These are phyloP conservation scores for Syzygium grande DNA, from an alignment of 345 rosid genomes.

Conservation along the genomic window DNA sequence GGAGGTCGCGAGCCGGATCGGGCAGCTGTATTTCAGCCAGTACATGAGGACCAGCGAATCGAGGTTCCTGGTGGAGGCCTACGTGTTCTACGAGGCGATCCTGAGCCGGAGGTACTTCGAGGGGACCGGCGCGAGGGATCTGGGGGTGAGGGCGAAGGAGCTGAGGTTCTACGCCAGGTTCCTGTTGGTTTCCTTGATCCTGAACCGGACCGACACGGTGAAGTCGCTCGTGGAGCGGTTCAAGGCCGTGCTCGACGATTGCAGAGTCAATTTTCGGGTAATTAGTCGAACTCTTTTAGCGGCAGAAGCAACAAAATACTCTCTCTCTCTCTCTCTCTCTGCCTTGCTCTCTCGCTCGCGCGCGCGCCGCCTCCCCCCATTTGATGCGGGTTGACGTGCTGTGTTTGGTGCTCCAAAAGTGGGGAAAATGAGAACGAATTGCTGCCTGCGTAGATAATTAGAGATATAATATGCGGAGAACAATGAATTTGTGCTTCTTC, in stretches of 20 bases:
- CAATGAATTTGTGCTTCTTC: not conserved
- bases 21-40: conserved; percentile 92
- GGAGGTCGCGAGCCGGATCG: conserved; percentile 99
- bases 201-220: conserved; percentile 60
- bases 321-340: not conserved
- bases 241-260: conserved; percentile 53
- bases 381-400: not conserved
- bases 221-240: conserved; percentile 36
- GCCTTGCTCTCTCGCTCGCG: too few species aligned
- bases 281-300: not conserved
- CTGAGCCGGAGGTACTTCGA: conserved; percentile 71
- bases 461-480: not conserved
- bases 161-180: conserved; percentile 85
- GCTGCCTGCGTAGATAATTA: not conserved
- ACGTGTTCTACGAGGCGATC: conserved; percentile 91
- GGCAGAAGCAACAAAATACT: not conserved
- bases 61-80: conserved; percentile 78
- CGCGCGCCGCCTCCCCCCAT: too few species aligned
- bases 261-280: conserved; percentile 73
- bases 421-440: not conserved
- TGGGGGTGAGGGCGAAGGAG: conserved; percentile 77
- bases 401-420: not conserved
- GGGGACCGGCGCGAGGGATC: conserved; percentile 48
- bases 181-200: conserved; percentile 67
- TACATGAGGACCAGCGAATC: conserved; percentile 91